Percentiles rank a stretch among this genome's conserved stretches.
Evolutionary conservation across 257 asterid genomes (phyloP).

Genomic region (Solanum infundibuliforme): DNA sequence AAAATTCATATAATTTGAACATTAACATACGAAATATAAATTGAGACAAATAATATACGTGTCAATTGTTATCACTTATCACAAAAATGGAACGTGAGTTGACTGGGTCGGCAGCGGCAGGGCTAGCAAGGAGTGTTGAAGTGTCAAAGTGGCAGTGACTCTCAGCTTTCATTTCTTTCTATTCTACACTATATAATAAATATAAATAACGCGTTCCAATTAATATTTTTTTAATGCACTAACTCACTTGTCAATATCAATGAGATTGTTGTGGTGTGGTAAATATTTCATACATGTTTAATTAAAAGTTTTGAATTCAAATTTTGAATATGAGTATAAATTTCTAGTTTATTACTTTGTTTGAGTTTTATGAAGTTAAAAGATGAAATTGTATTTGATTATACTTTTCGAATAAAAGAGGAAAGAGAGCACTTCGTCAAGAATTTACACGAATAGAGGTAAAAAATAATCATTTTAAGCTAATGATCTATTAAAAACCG

Average conservation of each 20-base stretch:
- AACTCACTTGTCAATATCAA: not conserved
- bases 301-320: too few species aligned
- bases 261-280: not conserved
- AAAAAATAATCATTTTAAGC: too few species aligned
- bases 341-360: too few species aligned
- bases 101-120: not conserved
- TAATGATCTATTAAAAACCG: fast-evolving
- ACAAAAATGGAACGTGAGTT: not conserved
- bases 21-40: too few species aligned
- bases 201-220: not conserved
- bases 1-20: too few species aligned
- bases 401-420: too few species aligned
- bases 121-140: not conserved
- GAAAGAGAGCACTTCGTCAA: too few species aligned
- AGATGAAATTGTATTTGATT: too few species aligned
- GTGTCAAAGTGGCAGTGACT: not conserved
- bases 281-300: too few species aligned
- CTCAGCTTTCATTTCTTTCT: not conserved
- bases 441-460: too few species aligned
- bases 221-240: not conserved
- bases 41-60: not conserved
- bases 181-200: not conserved
- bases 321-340: too few species aligned
- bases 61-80: not conserved
- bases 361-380: too few species aligned